Evolutionary conservation across 805 yeast species (phyloP).

Genomic region (Candida palmyrensis): DNA sequence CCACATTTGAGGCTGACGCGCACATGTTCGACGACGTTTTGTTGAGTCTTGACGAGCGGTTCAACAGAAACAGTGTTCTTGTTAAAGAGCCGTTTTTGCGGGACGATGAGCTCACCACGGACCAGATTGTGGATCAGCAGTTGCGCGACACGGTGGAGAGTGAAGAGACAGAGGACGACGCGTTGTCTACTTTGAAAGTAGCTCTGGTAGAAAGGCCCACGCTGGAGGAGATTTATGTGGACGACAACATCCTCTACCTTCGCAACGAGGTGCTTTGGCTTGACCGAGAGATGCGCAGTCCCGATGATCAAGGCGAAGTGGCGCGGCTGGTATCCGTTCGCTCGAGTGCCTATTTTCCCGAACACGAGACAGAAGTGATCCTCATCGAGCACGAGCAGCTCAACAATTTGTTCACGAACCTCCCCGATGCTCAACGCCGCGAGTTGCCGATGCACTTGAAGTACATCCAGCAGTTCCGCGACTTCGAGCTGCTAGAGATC

Average conservation of each 20-base stretch:
- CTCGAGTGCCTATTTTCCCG: neutral
- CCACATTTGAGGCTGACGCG: slow-evolving; percentile 22
- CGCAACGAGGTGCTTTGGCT: slow-evolving; percentile 22
- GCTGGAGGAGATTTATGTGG: slow-evolving; percentile 23
- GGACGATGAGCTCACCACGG: slow-evolving; percentile 39
- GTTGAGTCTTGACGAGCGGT: slow-evolving; percentile 19
- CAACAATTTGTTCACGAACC: slow-evolving; percentile 17
- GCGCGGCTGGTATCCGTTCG: neutral
- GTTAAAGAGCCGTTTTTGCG: slow-evolving; percentile 21
- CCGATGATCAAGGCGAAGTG: neutral
- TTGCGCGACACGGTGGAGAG: slow-evolving; percentile 19
- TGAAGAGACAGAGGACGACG: neutral
- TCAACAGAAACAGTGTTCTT: slow-evolving; percentile 7
- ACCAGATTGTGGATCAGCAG: slow-evolving; percentile 37
- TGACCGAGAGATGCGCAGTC: slow-evolving; percentile 1
- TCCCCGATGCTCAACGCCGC: slow-evolving; percentile 18
- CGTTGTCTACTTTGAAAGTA: no score
- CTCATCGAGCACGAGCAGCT: slow-evolving; percentile 22
- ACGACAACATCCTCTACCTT: slow-evolving; percentile 25
- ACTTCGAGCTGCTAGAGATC: slow-evolving; percentile 25
- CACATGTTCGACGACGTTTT: slow-evolving; percentile 25
- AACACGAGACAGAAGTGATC: slow-evolving; percentile 11
- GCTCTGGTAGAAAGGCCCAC: slow-evolving; percentile 9
- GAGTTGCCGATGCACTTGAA: slow-evolving; percentile 28
- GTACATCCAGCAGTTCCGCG: slow-evolving; percentile 32